Conservation (phyloP, 2,329 filamentous ascomycete species). For the Fusarium buxicola region DNA sequence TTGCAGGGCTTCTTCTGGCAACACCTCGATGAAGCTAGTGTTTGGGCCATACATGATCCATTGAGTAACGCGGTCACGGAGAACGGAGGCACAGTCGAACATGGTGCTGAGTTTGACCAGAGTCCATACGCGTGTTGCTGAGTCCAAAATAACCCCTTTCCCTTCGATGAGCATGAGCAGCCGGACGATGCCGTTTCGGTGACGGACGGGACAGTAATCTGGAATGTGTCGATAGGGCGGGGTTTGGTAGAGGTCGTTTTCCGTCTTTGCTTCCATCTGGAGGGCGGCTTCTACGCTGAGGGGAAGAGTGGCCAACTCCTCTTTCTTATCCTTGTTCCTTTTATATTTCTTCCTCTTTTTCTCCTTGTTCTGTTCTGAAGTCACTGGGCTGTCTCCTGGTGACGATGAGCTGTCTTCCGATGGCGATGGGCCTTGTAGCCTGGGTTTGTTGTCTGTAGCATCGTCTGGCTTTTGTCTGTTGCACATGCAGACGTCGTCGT, state of each 20-base stretch:
- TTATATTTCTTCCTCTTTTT: not conserved
- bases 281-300: conserved; percentile 25
- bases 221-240: conserved; percentile 54
- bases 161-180: conserved; percentile 70
- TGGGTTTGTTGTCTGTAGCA: not conserved
- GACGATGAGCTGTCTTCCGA: not conserved
- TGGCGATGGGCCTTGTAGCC: not conserved
- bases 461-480: conserved; percentile 8
- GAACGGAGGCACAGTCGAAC: conserved; percentile 61
- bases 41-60: conserved; percentile 71
- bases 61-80: conserved; percentile 63
- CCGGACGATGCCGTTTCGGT: conserved; percentile 72
- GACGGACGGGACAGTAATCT: conserved; percentile 74
- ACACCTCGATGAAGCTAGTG: conserved; percentile 68
- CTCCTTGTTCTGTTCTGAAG: not conserved
- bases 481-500: conserved; percentile 56
- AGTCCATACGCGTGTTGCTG: conserved; percentile 74
- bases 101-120: conserved; percentile 71
- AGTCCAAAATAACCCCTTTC: conserved; percentile 67
- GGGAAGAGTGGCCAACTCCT: not conserved
- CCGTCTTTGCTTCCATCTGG: conserved; percentile 37
- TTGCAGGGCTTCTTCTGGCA: conserved; percentile 70
- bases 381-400: not conserved
- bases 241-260: conserved; percentile 37
- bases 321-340: too few relatives aligned